Evolutionary conservation across 352 stramenopile genomes (phyloP), one percentile per base, ranked within the genome.

Genomic region (Phytophthora foliorum): DNA sequence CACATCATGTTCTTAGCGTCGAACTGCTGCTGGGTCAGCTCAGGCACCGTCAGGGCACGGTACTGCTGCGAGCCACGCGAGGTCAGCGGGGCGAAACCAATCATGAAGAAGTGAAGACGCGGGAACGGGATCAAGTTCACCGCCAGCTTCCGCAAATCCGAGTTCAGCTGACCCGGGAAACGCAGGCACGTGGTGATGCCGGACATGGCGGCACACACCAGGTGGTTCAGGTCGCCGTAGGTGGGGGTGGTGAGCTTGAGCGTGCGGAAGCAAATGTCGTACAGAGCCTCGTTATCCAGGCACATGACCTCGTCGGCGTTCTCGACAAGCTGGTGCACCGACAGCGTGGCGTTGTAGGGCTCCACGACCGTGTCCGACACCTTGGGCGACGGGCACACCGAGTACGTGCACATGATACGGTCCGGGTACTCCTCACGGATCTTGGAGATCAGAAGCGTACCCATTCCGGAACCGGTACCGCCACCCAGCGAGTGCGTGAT

Each of bases 1-100:
- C 97, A 99, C 98, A 99, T 99, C 98, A 99, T 99, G 84, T 99
- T 99, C 90, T 99, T 99, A 31, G 98, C 97, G 77, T 99, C 98
- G 73, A 99, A 99, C 69, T 98, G 94, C 81, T 99, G 97, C 76
- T 99, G 89, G 31, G 98, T 99, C 41, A 99, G 82, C 85, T 99
- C 98, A 9, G 98, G 96, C 6, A 99, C 98, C 22, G 97, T 99
- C 56, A 99, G 78, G 24, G 93, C 93, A 74, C 97, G 96, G 93
- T 99, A 99, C 77, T 99, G 94, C 87, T 99, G 96, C 55, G 97
- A 99, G 57, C 91, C 94, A 74, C 84, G 87, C 54, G 93, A 97
- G 13, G 97, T 99, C 57, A 99, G 76, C 36, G 98, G 98, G 42
- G 98, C 98, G 71, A 99, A 99, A 80, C 97, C 97, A 72, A 99